Conservation (phyloP, 176 grass and related monocot genomes). For the Oryza officinalis region DNA sequence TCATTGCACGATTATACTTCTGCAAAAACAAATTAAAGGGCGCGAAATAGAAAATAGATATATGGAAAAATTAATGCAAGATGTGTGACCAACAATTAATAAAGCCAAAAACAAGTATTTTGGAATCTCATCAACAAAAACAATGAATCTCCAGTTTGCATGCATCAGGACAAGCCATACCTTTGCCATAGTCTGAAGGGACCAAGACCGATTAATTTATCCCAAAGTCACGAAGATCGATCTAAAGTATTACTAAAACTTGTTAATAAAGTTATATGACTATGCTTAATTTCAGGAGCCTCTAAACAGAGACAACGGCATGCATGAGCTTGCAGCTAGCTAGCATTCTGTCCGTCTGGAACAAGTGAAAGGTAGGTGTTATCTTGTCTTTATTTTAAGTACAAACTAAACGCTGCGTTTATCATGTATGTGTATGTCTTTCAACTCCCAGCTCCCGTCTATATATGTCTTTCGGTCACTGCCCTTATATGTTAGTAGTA, state of each 20-base stretch:
- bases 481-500: no score
- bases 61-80: not conserved
- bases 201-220: constrained; percentile 27
- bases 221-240: constrained; percentile 20
- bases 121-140: not conserved
- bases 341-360: not conserved
- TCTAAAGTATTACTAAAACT: constrained; percentile 16
- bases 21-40: not conserved
- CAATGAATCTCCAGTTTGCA: constrained; percentile 5
- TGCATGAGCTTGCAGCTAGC: not conserved
- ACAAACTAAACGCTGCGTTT: not conserved
- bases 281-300: constrained; percentile 31
- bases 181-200: constrained; percentile 38
- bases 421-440: no score
- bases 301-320: constrained; percentile 23
- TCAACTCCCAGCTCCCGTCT: no score
- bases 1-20: not conserved
- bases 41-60: not conserved
- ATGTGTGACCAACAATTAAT: not conserved
- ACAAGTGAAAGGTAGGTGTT: not conserved
- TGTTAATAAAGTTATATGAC: constrained; percentile 15
- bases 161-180: constrained; percentile 10
- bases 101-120: not conserved
- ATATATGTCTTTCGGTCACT: no score
- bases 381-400: not conserved